Conservation (phyloP, 805 yeast genomes). For the Soucietia sequanensis region DNA sequence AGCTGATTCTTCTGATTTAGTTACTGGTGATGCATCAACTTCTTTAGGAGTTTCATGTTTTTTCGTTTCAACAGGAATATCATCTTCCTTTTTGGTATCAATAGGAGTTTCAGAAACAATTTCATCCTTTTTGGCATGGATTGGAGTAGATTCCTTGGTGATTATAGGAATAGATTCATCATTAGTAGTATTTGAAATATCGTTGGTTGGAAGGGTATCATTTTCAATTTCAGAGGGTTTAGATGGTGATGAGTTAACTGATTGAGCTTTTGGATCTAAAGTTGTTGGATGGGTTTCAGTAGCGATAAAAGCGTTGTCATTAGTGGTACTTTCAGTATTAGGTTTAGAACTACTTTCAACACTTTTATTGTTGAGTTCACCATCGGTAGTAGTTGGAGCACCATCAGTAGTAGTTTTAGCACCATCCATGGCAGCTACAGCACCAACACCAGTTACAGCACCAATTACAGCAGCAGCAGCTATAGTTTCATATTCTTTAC, state of each 20-base stretch:
- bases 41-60: slow-evolving; percentile 9
- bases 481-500: slow-evolving; percentile 7
- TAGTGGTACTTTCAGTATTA: too few relatives aligned
- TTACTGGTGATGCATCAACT: slow-evolving; percentile 21
- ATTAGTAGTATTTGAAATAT: neutral
- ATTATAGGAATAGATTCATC: too few relatives aligned
- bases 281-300: slow-evolving; percentile 3
- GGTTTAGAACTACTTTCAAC: slow-evolving; percentile 6
- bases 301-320: too few relatives aligned
- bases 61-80: neutral
- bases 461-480: slow-evolving; percentile 11
- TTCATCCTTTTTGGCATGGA: neutral
- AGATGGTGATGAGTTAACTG: too few relatives aligned
- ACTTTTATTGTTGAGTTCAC: neutral
- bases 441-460: slow-evolving; percentile 12
- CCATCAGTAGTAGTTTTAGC: slow-evolving; percentile 4
- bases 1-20: slow-evolving; percentile 9
- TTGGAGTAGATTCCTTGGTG: too few relatives aligned
- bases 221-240: slow-evolving; percentile 1
- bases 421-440: slow-evolving; percentile 9
- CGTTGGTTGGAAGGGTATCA: neutral
- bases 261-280: slow-evolving; percentile 7
- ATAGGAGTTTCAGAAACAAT: slow-evolving; percentile 11
- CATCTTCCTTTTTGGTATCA: slow-evolving; percentile 8
- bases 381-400: neutral